Evolutionary conservation across 257 asterid genomes (phyloP).

Genomic region (Solanum pinnatisectum): DNA sequence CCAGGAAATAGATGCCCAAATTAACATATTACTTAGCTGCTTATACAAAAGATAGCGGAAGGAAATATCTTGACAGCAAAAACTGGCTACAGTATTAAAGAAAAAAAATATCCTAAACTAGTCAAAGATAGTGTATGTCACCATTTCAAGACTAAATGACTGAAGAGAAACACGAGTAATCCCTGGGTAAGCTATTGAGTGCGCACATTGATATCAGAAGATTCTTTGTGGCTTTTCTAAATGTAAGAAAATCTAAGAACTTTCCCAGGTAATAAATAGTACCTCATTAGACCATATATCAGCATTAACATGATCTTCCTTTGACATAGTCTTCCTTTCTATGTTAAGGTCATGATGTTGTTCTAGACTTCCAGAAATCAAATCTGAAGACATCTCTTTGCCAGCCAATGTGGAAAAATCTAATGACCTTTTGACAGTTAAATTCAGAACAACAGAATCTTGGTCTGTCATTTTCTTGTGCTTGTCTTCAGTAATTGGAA

Average conservation of each 20-base stretch:
- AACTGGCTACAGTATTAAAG: neutral
- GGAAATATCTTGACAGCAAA: neutral
- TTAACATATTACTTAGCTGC: neutral
- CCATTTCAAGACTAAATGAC: neutral
- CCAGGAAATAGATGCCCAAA: neutral
- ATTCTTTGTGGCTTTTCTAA: neutral
- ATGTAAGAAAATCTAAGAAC: neutral
- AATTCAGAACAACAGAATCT: slow-evolving; percentile 24
- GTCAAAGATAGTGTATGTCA: neutral
- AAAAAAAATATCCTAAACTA: neutral
- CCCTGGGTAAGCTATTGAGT: neutral
- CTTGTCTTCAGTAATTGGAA: slow-evolving; percentile 52
- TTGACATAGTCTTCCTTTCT: neutral
- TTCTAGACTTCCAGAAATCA: neutral
- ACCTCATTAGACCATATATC: neutral
- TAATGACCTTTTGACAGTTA: slow-evolving; percentile 59
- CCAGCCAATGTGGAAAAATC: slow-evolving; percentile 35
- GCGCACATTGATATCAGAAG: neutral
- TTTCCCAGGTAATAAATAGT: neutral
- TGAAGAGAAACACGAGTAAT: neutral
- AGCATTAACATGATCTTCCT: neutral
- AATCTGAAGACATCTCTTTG: slow-evolving; percentile 8
- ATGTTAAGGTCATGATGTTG: neutral
- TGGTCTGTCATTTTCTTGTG: slow-evolving; percentile 35
- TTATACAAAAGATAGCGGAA: neutral